Percentiles rank a stretch among this genome's conserved stretches.
Conservation (phyloP, 2,329 filamentous ascomycete species). For the Dothistroma pini region DNA sequence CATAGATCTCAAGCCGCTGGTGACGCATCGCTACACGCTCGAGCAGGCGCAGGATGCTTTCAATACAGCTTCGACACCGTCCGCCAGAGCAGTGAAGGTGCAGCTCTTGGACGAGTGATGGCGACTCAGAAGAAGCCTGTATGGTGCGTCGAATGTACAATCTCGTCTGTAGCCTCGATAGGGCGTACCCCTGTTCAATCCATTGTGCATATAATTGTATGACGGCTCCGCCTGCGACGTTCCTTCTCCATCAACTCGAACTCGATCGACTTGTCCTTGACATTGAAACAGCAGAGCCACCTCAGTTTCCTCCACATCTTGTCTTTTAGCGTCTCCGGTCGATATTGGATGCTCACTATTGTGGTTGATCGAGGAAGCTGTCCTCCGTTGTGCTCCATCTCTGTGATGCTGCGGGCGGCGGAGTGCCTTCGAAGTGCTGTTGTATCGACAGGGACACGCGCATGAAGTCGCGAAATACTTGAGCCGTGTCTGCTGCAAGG, state of each 20-base stretch:
- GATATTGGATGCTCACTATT: background rate
- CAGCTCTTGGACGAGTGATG: slow-evolving; percentile 31
- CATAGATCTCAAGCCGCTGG: slow-evolving; percentile 39
- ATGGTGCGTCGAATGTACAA: background rate
- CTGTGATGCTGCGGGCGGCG: background rate
- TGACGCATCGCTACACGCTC: slow-evolving; percentile 38
- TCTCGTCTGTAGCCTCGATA: background rate
- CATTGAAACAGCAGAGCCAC: slow-evolving; percentile 1
- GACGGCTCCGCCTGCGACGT: background rate
- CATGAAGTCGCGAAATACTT: background rate
- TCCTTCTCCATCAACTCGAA: slow-evolving; percentile 1
- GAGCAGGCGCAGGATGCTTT: slow-evolving; percentile 39
- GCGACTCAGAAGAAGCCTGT: background rate
- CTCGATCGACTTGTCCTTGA: background rate
- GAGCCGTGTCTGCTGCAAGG: background rate
- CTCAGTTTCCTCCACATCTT: background rate
- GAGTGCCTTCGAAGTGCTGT: background rate
- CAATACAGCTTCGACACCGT: slow-evolving; percentile 36
- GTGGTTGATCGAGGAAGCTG: background rate
- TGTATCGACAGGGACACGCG: background rate
- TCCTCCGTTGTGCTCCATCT: background rate
- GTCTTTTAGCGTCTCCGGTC: background rate
- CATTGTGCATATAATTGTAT: background rate
- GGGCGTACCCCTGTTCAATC: background rate
- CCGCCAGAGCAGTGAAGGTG: slow-evolving; percentile 37